Percentiles rank a stretch among this genome's conserved stretches.
Evolutionary conservation across 1,284 basidiomycete genomes (phyloP).

Genomic region (Rhodotorula sp.): DNA sequence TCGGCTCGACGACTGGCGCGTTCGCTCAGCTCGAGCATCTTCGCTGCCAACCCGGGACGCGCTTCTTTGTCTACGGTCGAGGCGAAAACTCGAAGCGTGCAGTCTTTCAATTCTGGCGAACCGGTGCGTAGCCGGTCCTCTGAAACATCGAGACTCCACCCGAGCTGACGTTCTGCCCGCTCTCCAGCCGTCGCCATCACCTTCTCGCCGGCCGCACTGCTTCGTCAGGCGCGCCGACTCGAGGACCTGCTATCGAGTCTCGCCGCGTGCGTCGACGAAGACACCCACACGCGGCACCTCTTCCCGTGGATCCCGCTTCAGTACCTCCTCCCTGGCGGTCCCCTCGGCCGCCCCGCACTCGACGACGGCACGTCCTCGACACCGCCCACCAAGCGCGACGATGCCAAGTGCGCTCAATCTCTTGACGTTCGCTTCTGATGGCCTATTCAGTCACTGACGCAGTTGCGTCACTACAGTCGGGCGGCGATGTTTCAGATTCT

Average conservation of each 20-base stretch:
- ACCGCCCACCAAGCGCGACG: no score
- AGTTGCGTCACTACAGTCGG: not conserved
- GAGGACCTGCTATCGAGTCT: not conserved
- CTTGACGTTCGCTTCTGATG: no score
- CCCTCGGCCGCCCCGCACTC: not conserved
- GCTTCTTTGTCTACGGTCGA: slow-evolving; percentile 23
- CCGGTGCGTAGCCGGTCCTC: slow-evolving; percentile 7
- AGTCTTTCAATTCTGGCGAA: slow-evolving; percentile 14
- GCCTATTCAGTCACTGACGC: no score
- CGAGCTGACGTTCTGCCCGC: not conserved
- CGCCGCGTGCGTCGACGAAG: not conserved
- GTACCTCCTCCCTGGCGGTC: slow-evolving; percentile 18
- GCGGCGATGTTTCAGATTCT: not conserved
- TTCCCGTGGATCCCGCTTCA: slow-evolving; percentile 24
- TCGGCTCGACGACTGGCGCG: slow-evolving; percentile 26
- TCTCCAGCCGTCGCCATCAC: slow-evolving; percentile 19
- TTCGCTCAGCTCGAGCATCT: slow-evolving; percentile 24
- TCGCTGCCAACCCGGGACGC: not conserved
- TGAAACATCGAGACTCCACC: no score
- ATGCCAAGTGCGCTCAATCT: no score
- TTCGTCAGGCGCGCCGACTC: not conserved
- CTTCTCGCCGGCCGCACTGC: slow-evolving; percentile 14
- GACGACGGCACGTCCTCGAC: not conserved
- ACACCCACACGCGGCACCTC: not conserved
- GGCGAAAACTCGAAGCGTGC: not conserved